These are phyloP conservation scores for Trichophyton mentagrophytes DNA, from an alignment of 2,329 filamentous ascomycete species.

Conservation along the genomic window DNA sequence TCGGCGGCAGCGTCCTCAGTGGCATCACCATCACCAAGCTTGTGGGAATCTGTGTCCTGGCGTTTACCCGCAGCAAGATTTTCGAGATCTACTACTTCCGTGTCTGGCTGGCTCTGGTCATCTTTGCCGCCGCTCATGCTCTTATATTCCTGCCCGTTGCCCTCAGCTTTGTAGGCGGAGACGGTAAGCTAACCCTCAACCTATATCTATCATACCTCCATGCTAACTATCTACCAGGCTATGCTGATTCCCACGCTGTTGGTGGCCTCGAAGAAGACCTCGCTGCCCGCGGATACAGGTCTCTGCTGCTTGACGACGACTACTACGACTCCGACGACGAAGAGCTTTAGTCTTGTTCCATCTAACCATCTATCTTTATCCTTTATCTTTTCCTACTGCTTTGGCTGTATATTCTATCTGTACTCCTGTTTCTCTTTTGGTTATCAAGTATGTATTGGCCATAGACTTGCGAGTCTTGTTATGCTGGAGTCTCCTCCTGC, in stretches of 20 bases:
- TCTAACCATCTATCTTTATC: background rate
- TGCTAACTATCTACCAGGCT: slow-evolving; percentile 41
- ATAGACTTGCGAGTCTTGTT: background rate
- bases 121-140: slow-evolving; percentile 80
- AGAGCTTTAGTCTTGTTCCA: slow-evolving; percentile 14
- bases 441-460: background rate
- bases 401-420: slow-evolving; percentile 6
- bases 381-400: slow-evolving; percentile 1
- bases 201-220: background rate
- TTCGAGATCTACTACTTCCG: slow-evolving; percentile 99
- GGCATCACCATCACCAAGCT: slow-evolving; percentile 96
- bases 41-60: slow-evolving; percentile 78
- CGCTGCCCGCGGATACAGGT: slow-evolving; percentile 62
- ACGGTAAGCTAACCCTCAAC: slow-evolving; percentile 39
- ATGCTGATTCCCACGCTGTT: slow-evolving; percentile 74
- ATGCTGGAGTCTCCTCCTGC: background rate
- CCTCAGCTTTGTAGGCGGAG: slow-evolving; percentile 71
- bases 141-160: slow-evolving; percentile 84
- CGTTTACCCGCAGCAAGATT: slow-evolving; percentile 93
- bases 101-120: slow-evolving; percentile 82
- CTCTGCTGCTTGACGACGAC: slow-evolving; percentile 63
- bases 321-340: slow-evolving; percentile 62
- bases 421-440: background rate
- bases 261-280: slow-evolving; percentile 84
- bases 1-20: slow-evolving; percentile 86